Evolutionary conservation across 140 eudicot genomes (phyloP).

Genomic region (Flaveria floridana): DNA sequence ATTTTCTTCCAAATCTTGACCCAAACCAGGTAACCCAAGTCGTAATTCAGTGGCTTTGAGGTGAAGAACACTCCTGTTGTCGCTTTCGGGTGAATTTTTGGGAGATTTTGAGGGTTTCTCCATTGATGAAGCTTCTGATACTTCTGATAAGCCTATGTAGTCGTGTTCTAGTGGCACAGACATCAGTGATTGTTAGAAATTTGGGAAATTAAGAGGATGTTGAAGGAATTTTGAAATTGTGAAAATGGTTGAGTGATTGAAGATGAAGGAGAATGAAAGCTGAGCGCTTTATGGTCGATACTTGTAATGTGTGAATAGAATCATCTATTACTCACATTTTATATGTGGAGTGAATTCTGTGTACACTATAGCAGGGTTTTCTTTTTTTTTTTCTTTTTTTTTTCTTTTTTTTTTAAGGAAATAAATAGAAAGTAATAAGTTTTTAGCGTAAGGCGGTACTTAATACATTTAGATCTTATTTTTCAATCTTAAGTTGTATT

Average conservation of each 20-base stretch:
- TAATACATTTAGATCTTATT: too few species aligned
- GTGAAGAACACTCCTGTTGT: conserved; percentile 37
- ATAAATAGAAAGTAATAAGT: too few species aligned
- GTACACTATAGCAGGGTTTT: too few species aligned
- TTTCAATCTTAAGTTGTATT: too few species aligned
- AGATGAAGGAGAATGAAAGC: conserved; percentile 16
- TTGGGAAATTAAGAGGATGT: not conserved
- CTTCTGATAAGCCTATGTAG: conserved; percentile 61
- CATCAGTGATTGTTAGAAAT: conserved; percentile 33
- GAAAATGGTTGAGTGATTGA: conserved; percentile 21
- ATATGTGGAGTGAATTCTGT: not conserved
- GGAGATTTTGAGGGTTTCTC: conserved; percentile 39
- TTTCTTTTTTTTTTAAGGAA: too few species aligned
- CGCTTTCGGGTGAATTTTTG: conserved; percentile 23
- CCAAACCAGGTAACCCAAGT: conserved; percentile 91
- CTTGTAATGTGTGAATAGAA: conserved; percentile 12
- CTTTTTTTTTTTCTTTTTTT: too few species aligned
- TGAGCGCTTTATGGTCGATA: not conserved
- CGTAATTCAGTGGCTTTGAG: conserved; percentile 80
- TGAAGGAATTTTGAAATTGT: conserved; percentile 2
- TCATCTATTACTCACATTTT: not conserved
- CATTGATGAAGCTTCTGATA: conserved; percentile 48
- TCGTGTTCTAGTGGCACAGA: conserved; percentile 68
- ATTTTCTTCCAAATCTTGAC: conserved; percentile 44
- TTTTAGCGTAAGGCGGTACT: too few species aligned